Evolutionary conservation across 306 rosid genomes (phyloP).

Genomic region (Corylus heterophylla): DNA sequence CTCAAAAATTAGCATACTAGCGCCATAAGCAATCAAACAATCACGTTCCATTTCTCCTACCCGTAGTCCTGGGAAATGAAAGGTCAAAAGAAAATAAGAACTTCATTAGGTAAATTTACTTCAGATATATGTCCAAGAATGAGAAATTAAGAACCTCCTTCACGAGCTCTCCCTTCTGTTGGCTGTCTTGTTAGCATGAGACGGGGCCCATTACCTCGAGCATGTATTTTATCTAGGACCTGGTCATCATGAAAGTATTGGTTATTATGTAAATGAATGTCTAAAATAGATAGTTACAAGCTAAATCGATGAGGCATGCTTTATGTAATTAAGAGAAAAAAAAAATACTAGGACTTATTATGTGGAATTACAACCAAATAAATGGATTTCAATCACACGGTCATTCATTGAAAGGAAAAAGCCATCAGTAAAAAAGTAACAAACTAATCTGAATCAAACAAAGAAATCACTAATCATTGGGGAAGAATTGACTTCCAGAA

Average conservation of each 20-base stretch:
- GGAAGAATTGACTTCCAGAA: neutral
- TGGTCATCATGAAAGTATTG: constrained; percentile 27
- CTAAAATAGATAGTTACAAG: neutral
- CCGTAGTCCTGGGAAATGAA: constrained; percentile 64
- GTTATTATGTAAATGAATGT: neutral
- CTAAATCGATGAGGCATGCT: constrained; percentile 5
- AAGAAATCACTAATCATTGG: neutral
- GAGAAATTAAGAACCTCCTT: constrained; percentile 67
- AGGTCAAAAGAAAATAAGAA: constrained; percentile 9
- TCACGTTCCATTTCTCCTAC: constrained; percentile 99
- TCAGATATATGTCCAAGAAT: constrained; percentile 13
- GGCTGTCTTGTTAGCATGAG: constrained; percentile 83
- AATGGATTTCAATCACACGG: neutral
- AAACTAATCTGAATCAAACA: neutral
- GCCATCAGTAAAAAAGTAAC: neutral
- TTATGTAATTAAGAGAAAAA: neutral
- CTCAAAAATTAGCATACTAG: constrained; percentile 90
- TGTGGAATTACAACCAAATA: neutral
- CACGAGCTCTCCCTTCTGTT: constrained; percentile 90
- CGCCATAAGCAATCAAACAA: constrained; percentile 95
- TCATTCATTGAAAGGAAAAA: neutral
- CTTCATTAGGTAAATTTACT: neutral
- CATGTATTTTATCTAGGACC: constrained; percentile 98
- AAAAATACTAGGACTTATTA: neutral
- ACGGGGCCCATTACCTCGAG: constrained; percentile 87